Percentiles rank a stretch among this genome's conserved stretches.
Conservation (phyloP, 202 grass and related monocot species). For the Setaria italica region DNA sequence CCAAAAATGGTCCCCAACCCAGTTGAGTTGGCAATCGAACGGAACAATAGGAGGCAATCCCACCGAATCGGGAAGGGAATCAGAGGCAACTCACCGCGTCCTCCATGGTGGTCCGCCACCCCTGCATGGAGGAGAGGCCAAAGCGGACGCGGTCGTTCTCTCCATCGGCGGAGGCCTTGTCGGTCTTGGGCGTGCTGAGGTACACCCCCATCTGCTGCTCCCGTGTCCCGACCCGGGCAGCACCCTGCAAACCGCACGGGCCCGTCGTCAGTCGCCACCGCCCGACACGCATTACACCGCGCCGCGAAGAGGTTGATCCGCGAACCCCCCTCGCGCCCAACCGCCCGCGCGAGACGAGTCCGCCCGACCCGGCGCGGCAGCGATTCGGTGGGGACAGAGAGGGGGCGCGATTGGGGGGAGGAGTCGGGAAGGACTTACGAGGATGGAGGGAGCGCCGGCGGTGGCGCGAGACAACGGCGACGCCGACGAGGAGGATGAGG, state of each 20-base stretch:
- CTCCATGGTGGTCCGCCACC: constrained; percentile 96
- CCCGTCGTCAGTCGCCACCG: background rate
- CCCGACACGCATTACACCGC: background rate
- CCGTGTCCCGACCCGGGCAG: background rate
- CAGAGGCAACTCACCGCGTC: constrained; percentile 65
- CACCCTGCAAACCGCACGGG: constrained; percentile 17
- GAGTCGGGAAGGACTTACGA: constrained; percentile 20
- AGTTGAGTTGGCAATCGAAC: background rate
- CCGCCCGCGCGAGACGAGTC: too few relatives aligned
- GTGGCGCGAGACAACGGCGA: background rate
- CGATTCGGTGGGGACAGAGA: background rate
- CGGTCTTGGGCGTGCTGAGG: constrained; percentile 97
- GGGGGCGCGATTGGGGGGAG: background rate
- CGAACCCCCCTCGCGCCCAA: too few relatives aligned
- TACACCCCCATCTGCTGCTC: constrained; percentile 71
- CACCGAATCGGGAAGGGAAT: background rate
- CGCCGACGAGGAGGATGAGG: background rate
- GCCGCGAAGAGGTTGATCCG: background rate
- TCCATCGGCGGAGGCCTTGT: constrained; percentile 71
- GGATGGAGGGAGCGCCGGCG: background rate
- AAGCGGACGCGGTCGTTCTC: constrained; percentile 65
- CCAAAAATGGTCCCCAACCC: background rate
- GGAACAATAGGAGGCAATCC: background rate
- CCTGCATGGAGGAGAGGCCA: constrained; percentile 95
- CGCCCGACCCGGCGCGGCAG: background rate